Percentiles rank a stretch among this genome's conserved stretches.
These are phyloP conservation scores for Fagopyrum esculentum DNA, from an alignment of 148 eudicot genomes.

Conservation along the genomic window DNA sequence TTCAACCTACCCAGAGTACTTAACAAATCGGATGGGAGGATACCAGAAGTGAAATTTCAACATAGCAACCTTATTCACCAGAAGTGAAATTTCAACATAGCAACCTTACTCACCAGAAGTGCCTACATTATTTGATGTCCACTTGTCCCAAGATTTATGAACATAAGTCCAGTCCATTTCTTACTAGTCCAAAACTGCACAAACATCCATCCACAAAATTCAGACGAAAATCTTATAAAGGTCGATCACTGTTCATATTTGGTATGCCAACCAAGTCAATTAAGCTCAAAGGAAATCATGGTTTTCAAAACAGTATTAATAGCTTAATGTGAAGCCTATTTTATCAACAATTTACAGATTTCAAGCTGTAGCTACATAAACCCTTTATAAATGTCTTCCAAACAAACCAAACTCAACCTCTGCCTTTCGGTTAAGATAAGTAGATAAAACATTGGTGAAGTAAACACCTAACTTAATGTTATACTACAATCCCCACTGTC, in stretches of 20 bases:
- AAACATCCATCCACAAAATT: neutral
- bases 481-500: neutral
- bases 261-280: neutral
- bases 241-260: neutral
- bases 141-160: constrained; percentile 72
- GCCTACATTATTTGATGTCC: constrained; percentile 65
- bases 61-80: constrained; percentile 37
- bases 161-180: constrained; percentile 78
- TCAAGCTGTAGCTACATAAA: too few species aligned
- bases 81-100: constrained; percentile 20
- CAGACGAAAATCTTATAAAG: neutral
- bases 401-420: neutral
- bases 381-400: too few species aligned
- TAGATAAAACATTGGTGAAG: neutral
- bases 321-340: too few species aligned
- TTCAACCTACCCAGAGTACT: neutral
- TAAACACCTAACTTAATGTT: neutral
- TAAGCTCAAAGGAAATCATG: too few species aligned
- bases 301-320: too few species aligned
- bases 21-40: neutral
- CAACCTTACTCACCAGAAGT: constrained; percentile 51
- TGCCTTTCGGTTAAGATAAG: neutral
- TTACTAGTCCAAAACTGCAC: neutral
- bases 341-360: too few species aligned
- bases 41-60: neutral